phyloP scores from a whole-genome alignment of 768 basidiomycete species.

The Neoboletus subvelutipes region DNA sequence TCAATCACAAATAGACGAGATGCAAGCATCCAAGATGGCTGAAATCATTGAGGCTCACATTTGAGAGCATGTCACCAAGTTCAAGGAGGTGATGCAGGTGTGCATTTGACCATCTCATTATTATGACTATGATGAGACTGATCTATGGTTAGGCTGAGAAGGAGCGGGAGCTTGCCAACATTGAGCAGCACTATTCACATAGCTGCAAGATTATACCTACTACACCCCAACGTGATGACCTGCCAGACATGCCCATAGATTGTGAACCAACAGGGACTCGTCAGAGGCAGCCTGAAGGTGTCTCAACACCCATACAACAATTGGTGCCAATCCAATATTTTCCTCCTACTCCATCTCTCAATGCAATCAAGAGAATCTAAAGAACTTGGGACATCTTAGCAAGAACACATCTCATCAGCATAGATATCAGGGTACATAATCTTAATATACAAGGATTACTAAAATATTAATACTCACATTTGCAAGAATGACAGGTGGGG shows the following conservation, averaged over 20 bases:
- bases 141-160: neutral
- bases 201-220: neutral
- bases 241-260: neutral
- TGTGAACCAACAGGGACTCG: neutral
- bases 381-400: neutral
- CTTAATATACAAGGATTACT: neutral
- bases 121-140: neutral
- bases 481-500: neutral
- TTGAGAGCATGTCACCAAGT: neutral
- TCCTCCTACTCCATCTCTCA: neutral
- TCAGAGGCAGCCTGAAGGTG: too few relatives aligned
- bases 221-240: neutral
- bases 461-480: neutral
- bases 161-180: slow-evolving; percentile 8
- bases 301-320: too few relatives aligned
- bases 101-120: neutral
- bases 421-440: neutral
- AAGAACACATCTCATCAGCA: neutral
- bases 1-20: too few relatives aligned
- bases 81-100: neutral
- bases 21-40: too few relatives aligned
- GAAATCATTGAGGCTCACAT: neutral
- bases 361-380: neutral
- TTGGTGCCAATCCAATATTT: neutral
- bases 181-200: slow-evolving; percentile 3